Evolutionary conservation across 1,139 yeast species (phyloP).

Genomic region (Candida buenavistaensis): DNA sequence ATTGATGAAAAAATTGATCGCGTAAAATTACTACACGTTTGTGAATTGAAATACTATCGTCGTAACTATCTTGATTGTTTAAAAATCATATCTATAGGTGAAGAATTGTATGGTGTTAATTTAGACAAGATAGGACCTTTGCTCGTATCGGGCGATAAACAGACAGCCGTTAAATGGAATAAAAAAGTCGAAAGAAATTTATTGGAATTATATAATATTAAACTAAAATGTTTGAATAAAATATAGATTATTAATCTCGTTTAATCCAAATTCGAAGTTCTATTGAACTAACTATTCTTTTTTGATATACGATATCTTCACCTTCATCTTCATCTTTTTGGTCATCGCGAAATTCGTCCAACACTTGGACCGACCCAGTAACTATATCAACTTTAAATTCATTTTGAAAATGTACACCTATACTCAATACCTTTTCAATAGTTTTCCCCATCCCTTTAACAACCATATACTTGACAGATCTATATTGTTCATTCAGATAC

Average conservation of each 20-base stretch:
- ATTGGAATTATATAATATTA: constrained; percentile 45
- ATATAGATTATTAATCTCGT: constrained; percentile 17
- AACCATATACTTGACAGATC: constrained; percentile 42
- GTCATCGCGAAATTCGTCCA: constrained; percentile 53
- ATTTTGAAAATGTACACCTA: constrained; percentile 51
- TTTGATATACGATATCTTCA: constrained; percentile 40
- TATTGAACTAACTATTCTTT: constrained; percentile 58
- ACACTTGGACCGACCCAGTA: constrained; percentile 60
- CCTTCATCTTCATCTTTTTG: constrained; percentile 35
- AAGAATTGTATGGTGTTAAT: constrained; percentile 30
- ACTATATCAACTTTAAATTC: constrained; percentile 50
- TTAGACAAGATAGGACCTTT: constrained; percentile 26
- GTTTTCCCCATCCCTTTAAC: constrained; percentile 73
- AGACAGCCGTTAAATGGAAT: constrained; percentile 21
- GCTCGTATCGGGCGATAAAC: constrained; percentile 25
- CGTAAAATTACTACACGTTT: constrained; percentile 36
- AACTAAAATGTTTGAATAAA: constrained; percentile 33
- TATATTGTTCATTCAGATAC: constrained; percentile 40
- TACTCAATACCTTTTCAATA: constrained; percentile 51
- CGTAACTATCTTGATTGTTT: constrained; percentile 48
- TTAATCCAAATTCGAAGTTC: constrained; percentile 53
- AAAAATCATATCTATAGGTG: constrained; percentile 20
- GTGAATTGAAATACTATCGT: constrained; percentile 53
- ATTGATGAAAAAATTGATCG: constrained; percentile 33
- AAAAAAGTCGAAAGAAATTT: constrained; percentile 45